Evolutionary conservation across 2,329 filamentous ascomycete genomes (phyloP), one percentile per base, ranked within the genome.

Genomic region (Celoporthe dispersa): DNA sequence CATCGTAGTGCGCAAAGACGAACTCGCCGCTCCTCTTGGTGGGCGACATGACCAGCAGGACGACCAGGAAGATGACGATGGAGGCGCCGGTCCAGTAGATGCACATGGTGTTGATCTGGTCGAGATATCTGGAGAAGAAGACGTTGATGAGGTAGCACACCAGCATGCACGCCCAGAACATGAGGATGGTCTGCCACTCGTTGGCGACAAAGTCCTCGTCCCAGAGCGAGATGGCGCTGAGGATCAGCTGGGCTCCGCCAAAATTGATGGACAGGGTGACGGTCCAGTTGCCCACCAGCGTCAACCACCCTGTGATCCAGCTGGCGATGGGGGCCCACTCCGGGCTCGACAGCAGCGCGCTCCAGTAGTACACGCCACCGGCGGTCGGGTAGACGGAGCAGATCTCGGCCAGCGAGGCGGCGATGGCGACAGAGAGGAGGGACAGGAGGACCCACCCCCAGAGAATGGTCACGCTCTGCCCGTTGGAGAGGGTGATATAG

Each of bases 231-330:
- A 92, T 91, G 1, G 90, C 90, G 64, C 85, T 88, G 28, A 92
- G 82, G 69, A 91, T 88, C 33, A 91, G 77, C 76, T 92, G 89
- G 0, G 85, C 91, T 1, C 90, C 90, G 0, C 86, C 87, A 76
- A 93, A 93, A 77, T 91, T 92, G 79, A 93, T 92, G 53, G 84
- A 86, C 25, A 88, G 79, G 0, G 83, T 84, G 25, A 85, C 82
- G 35, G 90, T 92, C 90, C 90, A 93, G 77, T 93, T 93, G 0
- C 91, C 91, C 2, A 93, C 90, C 0, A 93, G 82, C 0, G 90
- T 92, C 68, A 92, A 77, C 90, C 91, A 93, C 19, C 91, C 91
- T 6, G 90, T 91, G 37, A 92, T 87, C 83, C 90, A 93, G 12
- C 85, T 88, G 63, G 90, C 88, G 67, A 92, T 84, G 2, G 90